Evolutionary conservation across 805 yeast species (phyloP).

Genomic region (Ascoidea tarda): DNA sequence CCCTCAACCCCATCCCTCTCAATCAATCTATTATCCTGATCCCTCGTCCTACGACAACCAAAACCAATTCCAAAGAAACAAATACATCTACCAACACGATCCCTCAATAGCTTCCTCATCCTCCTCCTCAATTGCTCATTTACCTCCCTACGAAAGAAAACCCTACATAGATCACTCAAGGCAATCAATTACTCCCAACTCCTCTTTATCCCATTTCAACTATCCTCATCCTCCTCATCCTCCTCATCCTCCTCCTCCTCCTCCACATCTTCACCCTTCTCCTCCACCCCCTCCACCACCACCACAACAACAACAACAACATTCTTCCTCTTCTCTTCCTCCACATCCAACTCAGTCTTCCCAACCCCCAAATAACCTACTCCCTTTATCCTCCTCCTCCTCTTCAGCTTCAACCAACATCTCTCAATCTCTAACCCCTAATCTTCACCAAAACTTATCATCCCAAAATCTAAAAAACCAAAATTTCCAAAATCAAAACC

Average conservation of each 20-base stretch:
- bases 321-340: background rate
- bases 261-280: background rate
- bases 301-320: background rate
- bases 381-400: background rate
- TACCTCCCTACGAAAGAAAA: too few relatives aligned
- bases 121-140: too few relatives aligned
- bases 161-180: too few relatives aligned
- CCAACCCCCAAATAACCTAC: background rate
- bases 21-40: background rate
- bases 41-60: too few relatives aligned
- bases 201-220: too few relatives aligned
- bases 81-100: too few relatives aligned
- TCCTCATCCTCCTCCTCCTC: background rate
- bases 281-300: background rate
- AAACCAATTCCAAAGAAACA: too few relatives aligned
- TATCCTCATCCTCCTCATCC: background rate
- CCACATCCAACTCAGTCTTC: background rate
- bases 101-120: too few relatives aligned
- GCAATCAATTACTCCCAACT: too few relatives aligned
- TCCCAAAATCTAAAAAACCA: background rate
- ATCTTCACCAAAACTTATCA: too few relatives aligned
- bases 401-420: background rate
- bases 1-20: background rate
- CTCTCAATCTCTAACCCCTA: too few relatives aligned
- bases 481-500: conserved; percentile 3